phyloP scores from a whole-genome alignment of 176 grass and related monocot genomes.

The Puccinellia tenuiflora region DNA sequence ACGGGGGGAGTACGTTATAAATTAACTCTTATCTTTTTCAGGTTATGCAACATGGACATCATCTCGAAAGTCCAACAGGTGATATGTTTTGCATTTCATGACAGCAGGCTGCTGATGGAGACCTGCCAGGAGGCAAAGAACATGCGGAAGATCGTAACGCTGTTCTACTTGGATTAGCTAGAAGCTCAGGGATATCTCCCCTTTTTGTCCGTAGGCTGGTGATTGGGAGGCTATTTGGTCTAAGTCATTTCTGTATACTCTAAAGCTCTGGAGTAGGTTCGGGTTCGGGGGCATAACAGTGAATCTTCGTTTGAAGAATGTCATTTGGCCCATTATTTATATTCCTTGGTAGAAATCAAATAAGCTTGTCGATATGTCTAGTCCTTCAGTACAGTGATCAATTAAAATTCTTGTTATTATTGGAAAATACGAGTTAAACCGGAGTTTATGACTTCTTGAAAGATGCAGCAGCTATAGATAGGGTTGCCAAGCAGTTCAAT shows the following conservation, averaged over 20 bases:
- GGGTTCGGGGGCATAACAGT: neutral
- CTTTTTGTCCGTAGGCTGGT: conserved; percentile 41
- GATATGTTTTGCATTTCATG: conserved; percentile 95
- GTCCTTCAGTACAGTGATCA: conserved; percentile 16
- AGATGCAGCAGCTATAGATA: neutral
- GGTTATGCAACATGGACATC: conserved; percentile 99
- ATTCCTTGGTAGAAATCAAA: conserved; percentile 38
- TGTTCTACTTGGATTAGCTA: conserved; percentile 94
- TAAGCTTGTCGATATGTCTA: conserved; percentile 39
- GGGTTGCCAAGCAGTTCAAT: neutral
- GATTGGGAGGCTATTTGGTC: conserved; percentile 4
- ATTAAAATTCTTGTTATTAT: neutral
- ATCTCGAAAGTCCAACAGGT: conserved; percentile 92
- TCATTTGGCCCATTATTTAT: conserved; percentile 43
- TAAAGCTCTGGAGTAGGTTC: conserved; percentile 15
- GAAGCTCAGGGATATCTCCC: neutral
- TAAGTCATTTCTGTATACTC: conserved; percentile 29
- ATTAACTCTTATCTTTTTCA: conserved; percentile 30
- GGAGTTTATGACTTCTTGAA: neutral
- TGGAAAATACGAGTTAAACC: neutral
- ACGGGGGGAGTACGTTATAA: neutral
- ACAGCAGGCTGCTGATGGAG: conserved; percentile 96
- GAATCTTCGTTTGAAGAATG: conserved; percentile 14
- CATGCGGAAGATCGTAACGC: conserved; percentile 90
- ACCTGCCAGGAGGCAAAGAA: conserved; percentile 97